phyloP scores from a whole-genome alignment of 176 grass and related monocot genomes.

The Oryza brachyantha region DNA sequence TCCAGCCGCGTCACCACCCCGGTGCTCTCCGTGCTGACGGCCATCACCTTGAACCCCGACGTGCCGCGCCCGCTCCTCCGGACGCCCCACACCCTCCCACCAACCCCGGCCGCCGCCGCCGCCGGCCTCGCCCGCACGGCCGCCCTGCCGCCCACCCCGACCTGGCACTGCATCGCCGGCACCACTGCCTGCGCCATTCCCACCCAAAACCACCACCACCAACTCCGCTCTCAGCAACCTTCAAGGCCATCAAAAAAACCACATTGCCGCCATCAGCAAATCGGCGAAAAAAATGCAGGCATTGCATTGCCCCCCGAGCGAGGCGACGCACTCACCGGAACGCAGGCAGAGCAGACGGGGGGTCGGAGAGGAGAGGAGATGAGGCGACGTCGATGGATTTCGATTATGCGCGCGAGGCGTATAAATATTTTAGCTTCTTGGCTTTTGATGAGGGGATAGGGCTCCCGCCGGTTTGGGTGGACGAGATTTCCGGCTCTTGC shows the following conservation, averaged over 20 bases:
- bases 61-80: conserved; percentile 39
- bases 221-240: conserved; percentile 33
- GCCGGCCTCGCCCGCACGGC: conserved; percentile 38
- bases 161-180: conserved; percentile 75
- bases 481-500: conserved; percentile 46
- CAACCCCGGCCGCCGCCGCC: conserved; percentile 16
- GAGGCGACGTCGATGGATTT: background rate
- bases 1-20: conserved; percentile 75
- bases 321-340: background rate
- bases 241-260: background rate
- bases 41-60: conserved; percentile 80
- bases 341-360: background rate
- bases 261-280: background rate
- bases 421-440: conserved; percentile 41
- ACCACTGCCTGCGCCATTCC: conserved; percentile 86
- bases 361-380: background rate
- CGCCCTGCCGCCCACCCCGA: conserved; percentile 40
- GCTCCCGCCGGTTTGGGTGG: conserved; percentile 55
- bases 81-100: conserved; percentile 63
- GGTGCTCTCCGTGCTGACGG: conserved; percentile 45
- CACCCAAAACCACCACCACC: background rate
- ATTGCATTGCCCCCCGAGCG: background rate
- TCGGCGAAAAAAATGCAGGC: background rate
- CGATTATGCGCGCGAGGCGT: background rate
- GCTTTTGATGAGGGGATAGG: conserved; percentile 70